Conservation (phyloP, 257 asterid species). For the Plantago elongata region DNA sequence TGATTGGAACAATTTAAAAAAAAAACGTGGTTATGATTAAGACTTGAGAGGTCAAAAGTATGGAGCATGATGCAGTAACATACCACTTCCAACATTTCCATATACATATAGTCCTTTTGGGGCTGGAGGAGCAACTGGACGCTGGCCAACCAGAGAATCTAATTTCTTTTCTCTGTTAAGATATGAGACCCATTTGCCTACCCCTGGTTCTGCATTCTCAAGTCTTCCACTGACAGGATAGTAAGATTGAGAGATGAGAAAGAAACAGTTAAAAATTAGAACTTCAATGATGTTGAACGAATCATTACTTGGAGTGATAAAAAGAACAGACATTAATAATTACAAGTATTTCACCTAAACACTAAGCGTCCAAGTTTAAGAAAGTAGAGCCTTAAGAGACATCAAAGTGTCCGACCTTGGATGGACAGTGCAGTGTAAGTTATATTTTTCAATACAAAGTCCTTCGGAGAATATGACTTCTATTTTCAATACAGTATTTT, state of each 20-base stretch:
- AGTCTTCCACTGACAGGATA: constrained; percentile 34
- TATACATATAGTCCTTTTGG: constrained; percentile 88
- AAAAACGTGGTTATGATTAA: not conserved
- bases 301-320: no score
- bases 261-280: constrained; percentile 5
- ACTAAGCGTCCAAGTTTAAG: no score
- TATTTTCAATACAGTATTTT: no score
- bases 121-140: constrained; percentile 86
- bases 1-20: constrained; percentile 5
- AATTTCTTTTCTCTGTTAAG: constrained; percentile 90
- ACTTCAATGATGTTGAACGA: not conserved
- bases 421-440: no score
- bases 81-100: constrained; percentile 99
- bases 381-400: no score
- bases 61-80: constrained; percentile 33
- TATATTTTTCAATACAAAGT: no score
- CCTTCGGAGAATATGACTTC: no score
- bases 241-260: constrained; percentile 14
- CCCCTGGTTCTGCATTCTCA: constrained; percentile 70
- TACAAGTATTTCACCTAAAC: no score
- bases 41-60: not conserved
- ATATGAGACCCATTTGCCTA: constrained; percentile 98
- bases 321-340: no score
- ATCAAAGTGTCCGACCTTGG: no score
- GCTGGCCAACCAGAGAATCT: constrained; percentile 64